A percentile compares a stretch with the other conserved stretches of the same genome.
These are phyloP conservation scores for Plantago ovata DNA, from an alignment of 257 asterid species.

Conservation along the genomic window DNA sequence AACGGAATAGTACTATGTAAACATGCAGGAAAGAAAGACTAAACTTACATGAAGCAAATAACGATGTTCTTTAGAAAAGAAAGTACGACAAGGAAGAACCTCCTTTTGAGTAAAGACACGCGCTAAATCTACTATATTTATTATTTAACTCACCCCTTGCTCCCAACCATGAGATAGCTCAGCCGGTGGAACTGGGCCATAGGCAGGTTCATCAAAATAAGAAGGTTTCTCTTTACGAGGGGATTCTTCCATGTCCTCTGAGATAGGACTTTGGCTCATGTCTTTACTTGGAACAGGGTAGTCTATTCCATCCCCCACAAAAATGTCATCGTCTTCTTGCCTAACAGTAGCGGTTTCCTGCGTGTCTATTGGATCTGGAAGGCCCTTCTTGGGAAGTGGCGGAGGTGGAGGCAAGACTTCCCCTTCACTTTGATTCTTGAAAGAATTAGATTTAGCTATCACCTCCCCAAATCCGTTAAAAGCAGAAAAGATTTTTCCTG, in stretches of 20 bases:
- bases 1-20: constrained; percentile 8
- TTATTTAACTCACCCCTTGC: constrained; percentile 57
- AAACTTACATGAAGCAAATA: neutral
- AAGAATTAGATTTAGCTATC: constrained; percentile 36
- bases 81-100: neutral
- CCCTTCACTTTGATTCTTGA: constrained; percentile 47
- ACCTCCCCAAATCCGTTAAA: constrained; percentile 61
- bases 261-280: constrained; percentile 89
- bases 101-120: neutral
- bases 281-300: constrained; percentile 78
- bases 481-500: constrained; percentile 48
- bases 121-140: constrained; percentile 15
- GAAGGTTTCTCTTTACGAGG: constrained; percentile 80
- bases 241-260: constrained; percentile 99
- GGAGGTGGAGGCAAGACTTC: constrained; percentile 77
- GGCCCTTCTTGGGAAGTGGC: constrained; percentile 57
- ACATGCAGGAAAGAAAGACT: neutral
- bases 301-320: constrained; percentile 89
- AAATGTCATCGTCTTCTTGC: constrained; percentile 83
- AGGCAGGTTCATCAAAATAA: constrained; percentile 73
- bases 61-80: no score
- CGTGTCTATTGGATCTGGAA: constrained; percentile 50
- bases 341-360: constrained; percentile 49
- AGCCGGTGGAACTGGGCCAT: constrained; percentile 94
- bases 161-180: constrained; percentile 82